phyloP scores from a whole-genome alignment of 208 protist species.

The Trypanosoma boissoni region DNA sequence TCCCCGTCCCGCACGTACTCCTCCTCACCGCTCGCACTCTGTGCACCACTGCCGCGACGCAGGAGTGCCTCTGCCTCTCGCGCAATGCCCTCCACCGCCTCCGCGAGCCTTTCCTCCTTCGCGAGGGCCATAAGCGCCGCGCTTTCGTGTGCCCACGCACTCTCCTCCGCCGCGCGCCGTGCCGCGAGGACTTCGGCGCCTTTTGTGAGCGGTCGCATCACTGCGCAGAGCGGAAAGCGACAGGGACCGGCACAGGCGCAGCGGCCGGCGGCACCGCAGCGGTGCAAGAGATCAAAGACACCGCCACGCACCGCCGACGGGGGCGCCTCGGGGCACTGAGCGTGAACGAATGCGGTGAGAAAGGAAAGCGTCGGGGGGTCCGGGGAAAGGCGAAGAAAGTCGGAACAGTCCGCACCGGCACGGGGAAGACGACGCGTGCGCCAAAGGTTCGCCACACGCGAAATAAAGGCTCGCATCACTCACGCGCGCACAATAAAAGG shows the following conservation, averaged over 20 bases:
- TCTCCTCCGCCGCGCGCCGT: conserved; percentile 58
- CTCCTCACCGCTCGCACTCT: conserved; percentile 30
- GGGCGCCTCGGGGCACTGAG: conserved; percentile 28
- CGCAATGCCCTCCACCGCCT: conserved; percentile 54
- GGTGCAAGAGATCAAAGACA: conserved; percentile 71
- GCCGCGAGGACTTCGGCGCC: conserved; percentile 66
- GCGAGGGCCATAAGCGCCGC: conserved; percentile 47
- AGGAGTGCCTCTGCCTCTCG: conserved; percentile 36
- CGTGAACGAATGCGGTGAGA: conserved; percentile 41
- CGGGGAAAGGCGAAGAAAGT: conserved; percentile 48
- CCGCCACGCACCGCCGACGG: conserved; percentile 37
- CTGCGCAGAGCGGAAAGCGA: conserved; percentile 74
- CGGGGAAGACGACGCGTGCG: conserved; percentile 46
- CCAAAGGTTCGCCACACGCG: conserved; percentile 35
- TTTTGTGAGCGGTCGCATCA: conserved; percentile 70
- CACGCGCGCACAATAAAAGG: too few relatives aligned
- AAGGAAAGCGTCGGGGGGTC: conserved; percentile 34
- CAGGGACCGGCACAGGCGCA: conserved; percentile 53
- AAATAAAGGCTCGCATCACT: conserved; percentile 65
- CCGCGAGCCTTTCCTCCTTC: conserved; percentile 42
- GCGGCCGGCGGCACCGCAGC: conserved; percentile 70
- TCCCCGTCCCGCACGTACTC: conserved; percentile 29
- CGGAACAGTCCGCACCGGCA: conserved; percentile 59
- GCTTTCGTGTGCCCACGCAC: conserved; percentile 46
- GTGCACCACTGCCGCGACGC: conserved; percentile 20